Conservation (phyloP, 495 filamentous ascomycete genomes). For the Trichoderma virens region DNA sequence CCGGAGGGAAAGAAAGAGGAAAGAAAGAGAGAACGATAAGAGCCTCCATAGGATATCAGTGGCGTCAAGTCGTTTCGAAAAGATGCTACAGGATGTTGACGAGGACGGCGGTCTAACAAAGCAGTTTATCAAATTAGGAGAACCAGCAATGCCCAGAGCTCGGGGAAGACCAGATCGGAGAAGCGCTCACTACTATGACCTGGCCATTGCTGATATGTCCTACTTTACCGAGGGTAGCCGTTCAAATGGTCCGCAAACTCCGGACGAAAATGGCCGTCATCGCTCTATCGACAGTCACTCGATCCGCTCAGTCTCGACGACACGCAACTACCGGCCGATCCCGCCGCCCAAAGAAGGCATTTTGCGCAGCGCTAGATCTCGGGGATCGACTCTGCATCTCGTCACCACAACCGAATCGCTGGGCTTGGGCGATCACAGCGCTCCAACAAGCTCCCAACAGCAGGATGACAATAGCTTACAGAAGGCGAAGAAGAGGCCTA, state of each 20-base stretch:
- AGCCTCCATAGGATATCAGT: conserved; percentile 74
- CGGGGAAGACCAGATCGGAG: conserved; percentile 45
- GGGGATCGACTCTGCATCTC: conserved; percentile 72
- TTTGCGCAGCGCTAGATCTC: conserved; percentile 51
- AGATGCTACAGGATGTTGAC: conserved; percentile 64
- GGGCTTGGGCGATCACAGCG: conserved; percentile 5
- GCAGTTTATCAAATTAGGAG: conserved; percentile 24
- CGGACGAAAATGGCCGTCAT: conserved; percentile 44
- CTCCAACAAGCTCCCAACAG: conserved; percentile 4
- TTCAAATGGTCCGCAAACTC: conserved; percentile 10
- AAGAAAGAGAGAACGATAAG: conserved; percentile 75
- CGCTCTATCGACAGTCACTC: conserved; percentile 73
- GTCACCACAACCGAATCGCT: conserved; percentile 53
- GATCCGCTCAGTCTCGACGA: conserved; percentile 61
- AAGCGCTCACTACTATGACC: conserved; percentile 49
- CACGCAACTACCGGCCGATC: conserved; percentile 58
- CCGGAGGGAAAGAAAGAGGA: conserved; percentile 76
- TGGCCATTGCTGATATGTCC: conserved; percentile 32
- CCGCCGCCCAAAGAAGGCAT: conserved; percentile 77
- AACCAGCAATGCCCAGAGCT: conserved; percentile 50
- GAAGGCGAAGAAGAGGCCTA: conserved; percentile 40
- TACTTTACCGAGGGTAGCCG: conserved; percentile 24
- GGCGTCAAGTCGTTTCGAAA: conserved; percentile 75
- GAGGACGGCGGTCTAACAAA: conserved; percentile 53
- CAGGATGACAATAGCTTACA: conserved; percentile 24